Evolutionary conservation across 768 basidiomycete genomes (phyloP).

Genomic region (Panaeolus papilionaceus): DNA sequence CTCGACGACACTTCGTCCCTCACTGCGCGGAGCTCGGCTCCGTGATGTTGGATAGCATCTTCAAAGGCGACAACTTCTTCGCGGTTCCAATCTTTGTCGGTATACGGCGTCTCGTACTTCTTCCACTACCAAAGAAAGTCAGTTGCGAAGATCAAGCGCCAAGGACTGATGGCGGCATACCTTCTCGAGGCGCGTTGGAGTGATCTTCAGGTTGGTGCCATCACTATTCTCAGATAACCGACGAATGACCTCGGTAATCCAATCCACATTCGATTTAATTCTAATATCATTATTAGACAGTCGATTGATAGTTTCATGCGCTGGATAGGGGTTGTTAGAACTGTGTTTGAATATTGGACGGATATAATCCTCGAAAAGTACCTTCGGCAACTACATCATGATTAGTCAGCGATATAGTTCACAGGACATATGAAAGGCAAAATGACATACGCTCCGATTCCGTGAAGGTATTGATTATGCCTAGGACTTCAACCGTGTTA

Average conservation of each 20-base stretch:
- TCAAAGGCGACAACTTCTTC: slow-evolving; percentile 80
- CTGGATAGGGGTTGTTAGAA: slow-evolving; percentile 40
- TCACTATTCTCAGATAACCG: slow-evolving; percentile 75
- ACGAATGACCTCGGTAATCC: slow-evolving; percentile 77
- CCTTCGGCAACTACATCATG: slow-evolving; percentile 58
- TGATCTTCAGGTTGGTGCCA: slow-evolving; percentile 36
- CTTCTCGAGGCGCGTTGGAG: slow-evolving; percentile 64
- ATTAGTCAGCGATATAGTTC: slow-evolving; percentile 30
- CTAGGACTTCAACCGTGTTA: slow-evolving; percentile 74
- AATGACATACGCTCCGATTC: slow-evolving; percentile 67
- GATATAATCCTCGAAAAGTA: slow-evolving; percentile 36
- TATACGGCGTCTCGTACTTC: slow-evolving; percentile 64
- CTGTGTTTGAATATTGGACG: slow-evolving; percentile 5
- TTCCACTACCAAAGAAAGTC: slow-evolving; percentile 64
- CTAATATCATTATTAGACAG: slow-evolving; percentile 58
- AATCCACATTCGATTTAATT: slow-evolving; percentile 73
- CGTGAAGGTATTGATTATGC: slow-evolving; percentile 67
- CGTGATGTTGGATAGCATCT: slow-evolving; percentile 72
- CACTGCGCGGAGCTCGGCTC: slow-evolving; percentile 81
- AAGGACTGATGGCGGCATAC: slow-evolving; percentile 40
- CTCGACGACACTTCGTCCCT: slow-evolving; percentile 76
- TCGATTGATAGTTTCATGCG: slow-evolving; percentile 67
- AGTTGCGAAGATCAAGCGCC: not conserved
- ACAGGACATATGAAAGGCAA: slow-evolving; percentile 25
- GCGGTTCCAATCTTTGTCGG: slow-evolving; percentile 72